Base-by-base conservation (phyloP, 257 asterid genomes). In the Gentiana straminea region DNA sequence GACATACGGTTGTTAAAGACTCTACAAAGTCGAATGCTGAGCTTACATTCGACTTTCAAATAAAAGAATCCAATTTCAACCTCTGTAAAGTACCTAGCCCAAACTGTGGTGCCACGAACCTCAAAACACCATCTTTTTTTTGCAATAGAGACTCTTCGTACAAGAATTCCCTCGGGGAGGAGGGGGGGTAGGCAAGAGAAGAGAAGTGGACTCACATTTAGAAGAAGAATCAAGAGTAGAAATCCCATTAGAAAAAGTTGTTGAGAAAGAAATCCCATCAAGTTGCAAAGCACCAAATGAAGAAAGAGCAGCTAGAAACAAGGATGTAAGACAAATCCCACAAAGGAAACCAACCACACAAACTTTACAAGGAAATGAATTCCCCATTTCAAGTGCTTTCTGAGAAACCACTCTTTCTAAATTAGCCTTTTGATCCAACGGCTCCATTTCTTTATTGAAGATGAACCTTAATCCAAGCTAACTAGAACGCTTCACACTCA, bases 301-400 rank as follows among this genome's bases (percentile, higher is more conserved):
- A 52, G 94, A 81, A 38, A 85, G 75, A 52, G 79, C 74, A 74
- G 94, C 84, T 49, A 88, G 73, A 73, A 84, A 78, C 71, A 92
- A 72, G 36, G 98, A 79, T 65, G 97, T 66, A 11, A 92, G 58
- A 65, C 98, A 88, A 78, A 92, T 71, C 69, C 95, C 97, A 74
- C 78, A 76, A 0, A 92, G 84, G 49, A 92, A 87, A 2, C 95
- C 97, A 65, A 92, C 66, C 47, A 65, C 94, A 75, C 97, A 88
- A 38, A 84, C 69, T 65, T 78, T 90, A 57, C 95, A 92, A 38
- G 94, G 83, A 69, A 75, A 85, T 52, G 97, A 88, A 49, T 59
- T 83, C 48, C 97, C 76, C 82, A 92, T 75, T 55, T 76, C 86
- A 47, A 84, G 43, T 33, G 92, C 97, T 52, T 61, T 81, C 70